A percentile compares a stretch with the other conserved stretches of the same genome.
These are phyloP conservation scores for Blastocystis hominis DNA, from an alignment of 352 stramenopile genomes.

Conservation along the genomic window DNA sequence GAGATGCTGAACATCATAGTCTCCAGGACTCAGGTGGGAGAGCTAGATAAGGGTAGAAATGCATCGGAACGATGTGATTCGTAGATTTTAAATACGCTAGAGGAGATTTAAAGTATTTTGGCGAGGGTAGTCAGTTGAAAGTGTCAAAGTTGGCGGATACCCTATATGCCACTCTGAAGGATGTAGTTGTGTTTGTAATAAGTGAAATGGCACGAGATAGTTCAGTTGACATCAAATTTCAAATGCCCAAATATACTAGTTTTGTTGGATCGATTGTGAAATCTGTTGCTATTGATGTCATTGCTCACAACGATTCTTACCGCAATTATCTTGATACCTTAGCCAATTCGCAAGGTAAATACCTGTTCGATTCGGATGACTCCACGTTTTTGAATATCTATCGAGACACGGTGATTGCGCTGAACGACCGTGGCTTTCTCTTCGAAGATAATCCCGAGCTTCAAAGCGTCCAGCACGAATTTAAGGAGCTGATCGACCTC, in stretches of 20 bases:
- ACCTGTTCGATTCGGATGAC: not conserved
- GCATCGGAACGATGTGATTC: not conserved
- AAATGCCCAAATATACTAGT: constrained; percentile 43
- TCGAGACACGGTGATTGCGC: constrained; percentile 10
- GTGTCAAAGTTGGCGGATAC: constrained; percentile 39
- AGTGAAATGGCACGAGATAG: constrained; percentile 35
- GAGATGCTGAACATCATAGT: constrained; percentile 53
- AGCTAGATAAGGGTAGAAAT: not conserved
- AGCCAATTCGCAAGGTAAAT: not conserved
- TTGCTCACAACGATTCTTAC: constrained; percentile 10
- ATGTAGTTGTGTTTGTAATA: constrained; percentile 52
- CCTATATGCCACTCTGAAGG: constrained; percentile 21
- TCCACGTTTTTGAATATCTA: constrained; percentile 5
- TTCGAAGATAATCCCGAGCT: constrained; percentile 42
- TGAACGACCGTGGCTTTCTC: constrained; percentile 21
- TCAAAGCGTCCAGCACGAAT: not conserved
- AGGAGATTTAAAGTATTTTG: constrained; percentile 43
- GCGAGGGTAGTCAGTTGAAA: constrained; percentile 18
- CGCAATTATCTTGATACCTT: not conserved
- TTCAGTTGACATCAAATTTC: constrained; percentile 15
- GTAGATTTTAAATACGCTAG: constrained; percentile 9
- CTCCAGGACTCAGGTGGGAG: not conserved
- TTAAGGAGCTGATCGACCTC: not conserved
- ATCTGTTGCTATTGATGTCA: constrained; percentile 4
- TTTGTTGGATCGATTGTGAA: constrained; percentile 32